Base-by-base conservation (phyloP, 2,329 filamentous ascomycete species). In the Magnaporthiopsis incrustans region DNA sequence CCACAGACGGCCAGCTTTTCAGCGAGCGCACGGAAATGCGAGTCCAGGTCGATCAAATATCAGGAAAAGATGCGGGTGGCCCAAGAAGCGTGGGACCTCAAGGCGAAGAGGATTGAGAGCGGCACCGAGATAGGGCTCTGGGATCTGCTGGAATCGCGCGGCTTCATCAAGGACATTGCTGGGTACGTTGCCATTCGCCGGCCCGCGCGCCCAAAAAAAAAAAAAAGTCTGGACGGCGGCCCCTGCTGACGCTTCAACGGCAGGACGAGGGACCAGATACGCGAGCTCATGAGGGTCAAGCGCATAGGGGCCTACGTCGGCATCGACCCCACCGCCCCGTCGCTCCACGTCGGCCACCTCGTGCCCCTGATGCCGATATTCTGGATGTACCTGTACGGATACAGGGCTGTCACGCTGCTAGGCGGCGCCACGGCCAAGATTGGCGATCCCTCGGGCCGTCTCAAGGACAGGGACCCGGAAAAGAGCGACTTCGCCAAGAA, bases 281-380 rank as follows among this genome's bases (percentile, higher is more conserved):
- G 86, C 63, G 81, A 83, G 67, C 78, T 90, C 27, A 83, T 95
- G 77, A 83, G 81, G 6, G 74, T 78, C 32, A 88, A 87, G 72
- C 81, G 88, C 66, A 85, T 92, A 69, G 89, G 88, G 67, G 87
- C 84, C 65, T 96, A 96, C 71, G 89, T 91, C 63, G 91, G 91
- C 69, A 85, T 95, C 70, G 91, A 96, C 72, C 90, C 91, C 6
- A 95, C 91, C 0, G 90, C 90, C 18, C 80, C 85, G 64, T 95
- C 91, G 2, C 78, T 95, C 65, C 91, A 96, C 70, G 80, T 95
- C 60, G 91, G 91, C 65, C 90, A 96, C 72, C 80, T 96, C 7
- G 79, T 95, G 18, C 89, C 91, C 27, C 80, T 94, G 64, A 95
- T 95, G 91, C 85, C 89, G 22, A 79, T 94, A 30, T 92, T 92